Conservation (phyloP, 139 green algal genomes). For the Coelastrella sp. region DNA sequence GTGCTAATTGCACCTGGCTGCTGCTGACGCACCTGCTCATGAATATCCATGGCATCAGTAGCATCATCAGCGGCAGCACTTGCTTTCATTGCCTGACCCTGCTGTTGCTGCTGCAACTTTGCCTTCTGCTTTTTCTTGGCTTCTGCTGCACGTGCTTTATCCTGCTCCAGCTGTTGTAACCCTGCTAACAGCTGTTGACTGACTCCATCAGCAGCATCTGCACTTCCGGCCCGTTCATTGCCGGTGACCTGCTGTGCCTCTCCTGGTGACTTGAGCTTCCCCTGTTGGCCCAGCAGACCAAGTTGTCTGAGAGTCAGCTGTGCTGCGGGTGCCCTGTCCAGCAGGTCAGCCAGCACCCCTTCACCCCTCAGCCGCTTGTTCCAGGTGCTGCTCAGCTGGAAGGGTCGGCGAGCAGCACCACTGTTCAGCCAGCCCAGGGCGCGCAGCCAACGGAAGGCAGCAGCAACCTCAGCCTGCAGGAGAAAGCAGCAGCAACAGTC, state of each 20-base stretch:
- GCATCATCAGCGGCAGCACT: not conserved
- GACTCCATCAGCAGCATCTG: not conserved
- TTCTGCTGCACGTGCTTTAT: not conserved
- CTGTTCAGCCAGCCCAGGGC: slow-evolving; percentile 40
- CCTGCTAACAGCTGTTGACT: not conserved
- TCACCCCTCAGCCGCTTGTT: slow-evolving; percentile 16
- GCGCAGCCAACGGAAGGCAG: slow-evolving; percentile 45
- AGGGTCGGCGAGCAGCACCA: slow-evolving; percentile 28
- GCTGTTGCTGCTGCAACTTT: not conserved
- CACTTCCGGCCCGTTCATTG: not conserved
- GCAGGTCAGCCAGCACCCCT: not conserved
- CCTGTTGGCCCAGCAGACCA: not conserved
- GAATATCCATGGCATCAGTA: not conserved
- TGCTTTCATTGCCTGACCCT: not conserved
- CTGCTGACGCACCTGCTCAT: not conserved
- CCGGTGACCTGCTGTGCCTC: not conserved
- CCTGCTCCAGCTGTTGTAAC: not conserved
- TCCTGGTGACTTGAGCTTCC: not conserved
- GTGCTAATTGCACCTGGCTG: not conserved
- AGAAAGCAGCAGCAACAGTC: not conserved
- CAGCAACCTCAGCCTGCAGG: slow-evolving; percentile 25
- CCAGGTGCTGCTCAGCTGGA: slow-evolving; percentile 34
- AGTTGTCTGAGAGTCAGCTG: not conserved
- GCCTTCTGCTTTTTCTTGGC: not conserved
- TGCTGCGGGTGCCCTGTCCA: slow-evolving; percentile 26